Evolutionary conservation across 345 rosid species (phyloP).

Genomic region (Anastatica hierochuntica): DNA sequence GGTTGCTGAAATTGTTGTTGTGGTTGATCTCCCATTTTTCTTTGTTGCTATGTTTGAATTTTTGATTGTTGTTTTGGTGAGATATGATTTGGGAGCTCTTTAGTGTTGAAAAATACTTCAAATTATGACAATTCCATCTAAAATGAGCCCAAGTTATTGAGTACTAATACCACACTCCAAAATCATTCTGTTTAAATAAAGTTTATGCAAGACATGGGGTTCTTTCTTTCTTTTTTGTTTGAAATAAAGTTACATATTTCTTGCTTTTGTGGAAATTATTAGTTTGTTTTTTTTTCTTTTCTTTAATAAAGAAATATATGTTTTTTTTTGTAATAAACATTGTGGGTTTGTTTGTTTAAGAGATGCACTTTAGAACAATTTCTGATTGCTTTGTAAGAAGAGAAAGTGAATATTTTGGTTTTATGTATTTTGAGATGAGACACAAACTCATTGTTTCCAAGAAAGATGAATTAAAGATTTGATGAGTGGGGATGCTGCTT

Average conservation of each 20-base stretch:
- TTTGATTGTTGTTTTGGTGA: background rate
- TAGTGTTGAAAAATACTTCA: conserved; percentile 8
- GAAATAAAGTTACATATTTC: conserved; percentile 20
- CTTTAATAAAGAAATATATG: background rate
- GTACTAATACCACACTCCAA: conserved; percentile 1
- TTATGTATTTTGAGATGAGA: conserved; percentile 6
- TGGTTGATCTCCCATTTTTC: conserved; percentile 14
- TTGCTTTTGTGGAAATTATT: conserved; percentile 16
- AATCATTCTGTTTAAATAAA: conserved; percentile 5
- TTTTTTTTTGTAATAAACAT: background rate
- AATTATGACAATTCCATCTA: background rate
- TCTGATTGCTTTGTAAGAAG: conserved; percentile 34
- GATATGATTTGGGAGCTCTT: background rate
- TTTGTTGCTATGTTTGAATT: no score
- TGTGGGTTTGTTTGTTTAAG: conserved; percentile 4
- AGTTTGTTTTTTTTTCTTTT: background rate
- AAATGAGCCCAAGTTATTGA: conserved; percentile 10
- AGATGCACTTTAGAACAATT: conserved; percentile 20
- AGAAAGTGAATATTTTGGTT: conserved; percentile 33
- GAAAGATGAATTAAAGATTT: conserved; percentile 21
- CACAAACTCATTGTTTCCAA: conserved; percentile 26
- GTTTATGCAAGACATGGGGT: background rate
- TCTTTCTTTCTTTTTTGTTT: background rate
- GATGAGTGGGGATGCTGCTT: conserved; percentile 21
- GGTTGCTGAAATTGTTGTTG: conserved; percentile 35